These are phyloP conservation scores for Komagataella ulmi DNA, from an alignment of 805 yeast genomes.

Conservation along the genomic window DNA sequence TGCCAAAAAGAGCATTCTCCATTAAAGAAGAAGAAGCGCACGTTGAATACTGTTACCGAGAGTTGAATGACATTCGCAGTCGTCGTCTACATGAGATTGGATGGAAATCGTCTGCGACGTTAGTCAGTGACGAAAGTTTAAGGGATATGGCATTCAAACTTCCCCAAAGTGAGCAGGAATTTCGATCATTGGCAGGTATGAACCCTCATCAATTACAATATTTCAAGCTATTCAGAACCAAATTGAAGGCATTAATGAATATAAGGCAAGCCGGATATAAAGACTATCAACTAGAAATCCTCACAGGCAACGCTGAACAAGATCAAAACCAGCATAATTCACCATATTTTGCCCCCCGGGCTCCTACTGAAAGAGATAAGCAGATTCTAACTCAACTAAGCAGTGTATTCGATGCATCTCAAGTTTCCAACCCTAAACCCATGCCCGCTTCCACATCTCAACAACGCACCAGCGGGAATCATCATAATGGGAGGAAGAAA, in stretches of 20 bases:
- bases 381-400: neutral
- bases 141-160: conserved; percentile 41
- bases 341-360: neutral
- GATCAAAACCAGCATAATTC: neutral
- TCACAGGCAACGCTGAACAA: neutral
- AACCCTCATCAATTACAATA: conserved; percentile 15
- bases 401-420: neutral
- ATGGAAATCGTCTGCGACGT: conserved; percentile 18
- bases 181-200: conserved; percentile 23
- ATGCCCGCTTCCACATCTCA: neutral
- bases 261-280: neutral
- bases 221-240: conserved; percentile 11
- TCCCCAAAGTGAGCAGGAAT: conserved; percentile 38
- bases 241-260: neutral
- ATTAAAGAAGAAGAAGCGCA: conserved; percentile 11
- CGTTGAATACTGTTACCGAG: conserved; percentile 15
- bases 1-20: conserved; percentile 8
- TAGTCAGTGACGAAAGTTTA: conserved; percentile 26
- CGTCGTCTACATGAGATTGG: conserved; percentile 27
- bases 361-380: neutral
- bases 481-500: neutral
- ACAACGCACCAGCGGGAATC: neutral
- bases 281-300: neutral
- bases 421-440: neutral
- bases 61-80: conserved; percentile 26